These are phyloP conservation scores for Singerocomus inundabilis DNA, from an alignment of 1,284 basidiomycete species.

Conservation along the genomic window DNA sequence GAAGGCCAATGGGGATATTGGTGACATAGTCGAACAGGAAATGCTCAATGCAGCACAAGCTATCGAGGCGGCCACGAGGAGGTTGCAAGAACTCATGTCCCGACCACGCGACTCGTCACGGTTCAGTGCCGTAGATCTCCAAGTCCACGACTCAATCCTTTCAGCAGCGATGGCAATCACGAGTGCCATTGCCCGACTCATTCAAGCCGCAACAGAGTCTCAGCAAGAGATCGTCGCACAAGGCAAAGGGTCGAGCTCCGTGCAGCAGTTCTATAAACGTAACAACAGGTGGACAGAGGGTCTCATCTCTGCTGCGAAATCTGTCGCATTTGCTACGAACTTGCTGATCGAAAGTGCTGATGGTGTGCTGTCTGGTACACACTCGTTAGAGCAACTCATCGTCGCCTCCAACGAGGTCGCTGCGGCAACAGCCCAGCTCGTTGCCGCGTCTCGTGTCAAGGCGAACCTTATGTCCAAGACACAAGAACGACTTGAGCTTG, in stretches of 20 bases:
- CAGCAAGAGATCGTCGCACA: constrained; percentile 98
- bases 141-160: constrained; percentile 98
- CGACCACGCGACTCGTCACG: constrained; percentile 83
- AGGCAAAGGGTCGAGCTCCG: constrained; percentile 88
- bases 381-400: constrained; percentile 97
- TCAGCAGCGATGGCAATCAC: constrained; percentile 93
- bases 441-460: constrained; percentile 98
- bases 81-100: constrained; percentile 87
- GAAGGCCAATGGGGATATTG: constrained; percentile 89
- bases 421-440: constrained; percentile 95
- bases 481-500: constrained; percentile 93
- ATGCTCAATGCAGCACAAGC: constrained; percentile 93
- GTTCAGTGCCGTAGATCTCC: constrained; percentile 88
- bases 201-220: constrained; percentile 94
- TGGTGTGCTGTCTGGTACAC: constrained; percentile 94
- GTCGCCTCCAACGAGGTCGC: constrained; percentile 99
- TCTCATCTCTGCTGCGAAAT: constrained; percentile 95
- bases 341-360: constrained; percentile 97
- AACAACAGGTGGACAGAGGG: constrained; percentile 99
- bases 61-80: constrained; percentile 91
- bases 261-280: constrained; percentile 98
- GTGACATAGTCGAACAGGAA: constrained; percentile 95
- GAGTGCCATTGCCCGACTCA: constrained; percentile 90
- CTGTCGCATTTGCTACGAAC: constrained; percentile 97
- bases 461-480: constrained; percentile 98